Evolutionary conservation across 1,284 basidiomycete species (phyloP).

Genomic region (Lentinula novae-zelandiae): DNA sequence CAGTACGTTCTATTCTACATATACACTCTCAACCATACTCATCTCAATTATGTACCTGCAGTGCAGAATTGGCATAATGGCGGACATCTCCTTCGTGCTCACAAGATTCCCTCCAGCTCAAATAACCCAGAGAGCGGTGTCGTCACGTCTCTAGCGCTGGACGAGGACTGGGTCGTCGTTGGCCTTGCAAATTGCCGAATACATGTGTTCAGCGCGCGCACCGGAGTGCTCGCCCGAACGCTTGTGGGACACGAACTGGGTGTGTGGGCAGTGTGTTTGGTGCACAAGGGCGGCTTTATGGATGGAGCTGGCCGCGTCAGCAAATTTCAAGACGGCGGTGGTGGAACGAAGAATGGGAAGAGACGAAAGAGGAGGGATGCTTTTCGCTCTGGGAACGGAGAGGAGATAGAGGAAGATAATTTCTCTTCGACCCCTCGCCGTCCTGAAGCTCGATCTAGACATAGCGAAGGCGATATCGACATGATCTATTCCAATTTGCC

Average conservation of each 20-base stretch:
- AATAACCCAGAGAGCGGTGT: conserved; percentile 1
- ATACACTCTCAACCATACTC: not conserved
- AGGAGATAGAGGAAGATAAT: not conserved
- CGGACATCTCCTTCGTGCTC: conserved; percentile 72
- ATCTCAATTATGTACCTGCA: conserved; percentile 21
- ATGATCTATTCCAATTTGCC: not conserved
- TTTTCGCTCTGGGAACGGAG: not conserved
- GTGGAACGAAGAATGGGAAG: not conserved
- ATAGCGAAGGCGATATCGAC: conserved; percentile 5
- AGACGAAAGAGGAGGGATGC: not conserved
- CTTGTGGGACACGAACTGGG: conserved; percentile 86
- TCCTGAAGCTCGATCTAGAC: not conserved
- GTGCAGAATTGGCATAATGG: conserved; percentile 86
- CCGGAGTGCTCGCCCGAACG: conserved; percentile 76
- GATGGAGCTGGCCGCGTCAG: conserved; percentile 11
- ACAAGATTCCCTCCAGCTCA: conserved; percentile 51
- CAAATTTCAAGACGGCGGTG: conserved; percentile 8
- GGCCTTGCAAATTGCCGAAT: conserved; percentile 89
- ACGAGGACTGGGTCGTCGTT: conserved; percentile 84
- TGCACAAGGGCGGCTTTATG: conserved; percentile 44
- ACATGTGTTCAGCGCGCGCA: conserved; percentile 81
- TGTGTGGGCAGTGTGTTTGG: conserved; percentile 89
- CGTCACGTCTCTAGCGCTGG: conserved; percentile 86
- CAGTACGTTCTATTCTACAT: conserved; percentile 39
- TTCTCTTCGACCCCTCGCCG: not conserved